These are phyloP conservation scores for Russula vinacea DNA, from an alignment of 768 basidiomycete genomes.

Conservation along the genomic window DNA sequence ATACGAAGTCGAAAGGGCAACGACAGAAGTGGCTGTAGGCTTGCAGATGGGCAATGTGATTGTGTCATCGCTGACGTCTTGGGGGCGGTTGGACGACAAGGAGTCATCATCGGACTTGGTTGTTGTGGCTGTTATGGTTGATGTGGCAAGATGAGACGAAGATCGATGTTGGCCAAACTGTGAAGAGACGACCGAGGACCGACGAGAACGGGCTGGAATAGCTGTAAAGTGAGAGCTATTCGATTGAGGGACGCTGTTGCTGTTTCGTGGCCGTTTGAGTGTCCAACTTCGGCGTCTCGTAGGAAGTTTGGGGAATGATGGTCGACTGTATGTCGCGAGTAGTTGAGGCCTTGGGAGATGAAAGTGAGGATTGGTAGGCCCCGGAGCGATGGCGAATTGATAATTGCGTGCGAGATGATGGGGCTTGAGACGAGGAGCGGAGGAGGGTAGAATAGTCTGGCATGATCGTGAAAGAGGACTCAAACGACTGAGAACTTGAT, in stretches of 20 bases:
- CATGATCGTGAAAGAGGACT: background rate
- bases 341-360: background rate
- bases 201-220: constrained; percentile 10
- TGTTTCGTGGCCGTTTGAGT: background rate
- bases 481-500: background rate
- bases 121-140: background rate
- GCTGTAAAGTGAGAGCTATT: constrained; percentile 16
- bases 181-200: constrained; percentile 1
- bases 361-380: background rate
- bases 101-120: background rate
- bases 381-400: constrained; percentile 21
- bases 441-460: constrained; percentile 12
- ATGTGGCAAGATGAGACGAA: background rate
- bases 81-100: background rate
- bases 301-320: background rate
- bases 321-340: background rate
- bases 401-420: background rate
- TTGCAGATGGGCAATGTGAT: background rate
- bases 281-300: background rate
- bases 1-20: background rate
- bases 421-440: constrained; percentile 8
- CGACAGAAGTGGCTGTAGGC: background rate
- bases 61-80: background rate
- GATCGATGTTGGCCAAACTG: background rate
- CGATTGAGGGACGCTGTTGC: background rate